These are phyloP conservation scores for Fagopyrum homotropicum DNA, from an alignment of 148 eudicot genomes.

Conservation along the genomic window DNA sequence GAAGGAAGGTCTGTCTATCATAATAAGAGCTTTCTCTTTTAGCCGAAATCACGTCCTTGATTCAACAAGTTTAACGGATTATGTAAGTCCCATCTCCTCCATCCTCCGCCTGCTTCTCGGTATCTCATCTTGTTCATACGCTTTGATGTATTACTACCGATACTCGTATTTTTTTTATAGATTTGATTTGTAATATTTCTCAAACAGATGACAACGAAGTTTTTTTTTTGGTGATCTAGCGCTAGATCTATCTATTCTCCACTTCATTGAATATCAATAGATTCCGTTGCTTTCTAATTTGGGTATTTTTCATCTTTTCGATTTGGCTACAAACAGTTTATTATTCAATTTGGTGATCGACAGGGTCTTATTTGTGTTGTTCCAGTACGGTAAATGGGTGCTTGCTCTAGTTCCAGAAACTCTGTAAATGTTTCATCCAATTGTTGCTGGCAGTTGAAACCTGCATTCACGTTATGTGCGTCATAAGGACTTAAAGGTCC, in stretches of 20 bases:
- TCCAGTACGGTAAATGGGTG: slow-evolving; percentile 26
- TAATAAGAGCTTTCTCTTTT: not conserved
- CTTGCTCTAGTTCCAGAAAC: slow-evolving; percentile 23
- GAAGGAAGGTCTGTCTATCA: not conserved
- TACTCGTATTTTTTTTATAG: not conserved
- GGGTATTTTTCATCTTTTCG: not conserved
- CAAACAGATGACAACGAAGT: not conserved
- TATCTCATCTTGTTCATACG: slow-evolving; percentile 2
- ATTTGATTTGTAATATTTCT: not conserved
- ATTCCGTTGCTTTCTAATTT: not conserved
- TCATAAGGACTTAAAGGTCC: too few species aligned
- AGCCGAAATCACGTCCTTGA: not conserved
- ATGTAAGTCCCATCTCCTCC: too few species aligned
- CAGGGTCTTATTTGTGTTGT: not conserved
- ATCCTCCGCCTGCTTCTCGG: not conserved
- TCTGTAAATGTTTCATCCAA: too few species aligned
- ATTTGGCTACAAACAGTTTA: not conserved
- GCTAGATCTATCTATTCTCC: not conserved
- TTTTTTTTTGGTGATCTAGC: not conserved
- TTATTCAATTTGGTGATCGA: not conserved
- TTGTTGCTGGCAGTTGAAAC: too few species aligned
- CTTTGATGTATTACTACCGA: not conserved
- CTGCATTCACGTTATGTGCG: too few species aligned
- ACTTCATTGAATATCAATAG: not conserved
- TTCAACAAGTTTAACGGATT: too few species aligned